Evolutionary conservation across 2,329 filamentous ascomycete species (phyloP).

Genomic region (Eutypella sp.): DNA sequence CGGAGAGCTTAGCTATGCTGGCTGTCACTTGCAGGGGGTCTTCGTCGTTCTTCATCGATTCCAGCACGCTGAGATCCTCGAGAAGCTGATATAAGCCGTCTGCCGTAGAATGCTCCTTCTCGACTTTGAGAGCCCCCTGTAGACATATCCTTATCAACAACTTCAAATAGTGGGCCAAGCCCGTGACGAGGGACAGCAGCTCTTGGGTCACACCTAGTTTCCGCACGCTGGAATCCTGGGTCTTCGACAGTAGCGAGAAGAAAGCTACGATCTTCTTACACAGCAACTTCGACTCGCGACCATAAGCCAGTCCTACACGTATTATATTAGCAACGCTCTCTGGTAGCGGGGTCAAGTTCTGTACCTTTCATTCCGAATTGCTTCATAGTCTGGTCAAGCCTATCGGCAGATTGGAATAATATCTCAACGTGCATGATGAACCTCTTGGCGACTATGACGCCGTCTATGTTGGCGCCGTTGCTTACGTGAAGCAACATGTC

Average conservation of each 20-base stretch:
- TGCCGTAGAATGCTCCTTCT: conserved; percentile 71
- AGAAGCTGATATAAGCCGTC: conserved; percentile 80
- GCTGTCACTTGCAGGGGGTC: conserved; percentile 60
- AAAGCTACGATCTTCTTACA: conserved; percentile 99
- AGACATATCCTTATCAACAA: conserved; percentile 95
- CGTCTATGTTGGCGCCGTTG: conserved; percentile 93
- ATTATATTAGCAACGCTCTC: conserved; percentile 15
- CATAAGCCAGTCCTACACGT: conserved; percentile 72
- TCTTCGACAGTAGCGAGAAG: conserved; percentile 90
- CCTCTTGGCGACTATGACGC: conserved; percentile 87
- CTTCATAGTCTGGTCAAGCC: conserved; percentile 70
- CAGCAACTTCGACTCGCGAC: conserved; percentile 94
- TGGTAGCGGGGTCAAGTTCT: conserved; percentile 16
- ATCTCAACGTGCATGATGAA: conserved; percentile 97
- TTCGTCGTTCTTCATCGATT: conserved; percentile 68
- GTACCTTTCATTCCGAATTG: conserved; percentile 69
- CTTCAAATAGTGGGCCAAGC: conserved; percentile 94
- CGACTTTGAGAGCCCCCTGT: conserved; percentile 85
- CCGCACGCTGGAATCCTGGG: conserved; percentile 82
- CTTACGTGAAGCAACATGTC: conserved; percentile 98
- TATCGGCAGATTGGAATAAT: conserved; percentile 82
- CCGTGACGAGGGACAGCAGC: conserved; percentile 93
- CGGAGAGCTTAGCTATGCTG: conserved; percentile 62
- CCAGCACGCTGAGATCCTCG: conserved; percentile 77
- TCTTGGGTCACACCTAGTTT: conserved; percentile 97